These are phyloP conservation scores for Fraxinus platypoda DNA, from an alignment of 305 asterid species.

Conservation along the genomic window DNA sequence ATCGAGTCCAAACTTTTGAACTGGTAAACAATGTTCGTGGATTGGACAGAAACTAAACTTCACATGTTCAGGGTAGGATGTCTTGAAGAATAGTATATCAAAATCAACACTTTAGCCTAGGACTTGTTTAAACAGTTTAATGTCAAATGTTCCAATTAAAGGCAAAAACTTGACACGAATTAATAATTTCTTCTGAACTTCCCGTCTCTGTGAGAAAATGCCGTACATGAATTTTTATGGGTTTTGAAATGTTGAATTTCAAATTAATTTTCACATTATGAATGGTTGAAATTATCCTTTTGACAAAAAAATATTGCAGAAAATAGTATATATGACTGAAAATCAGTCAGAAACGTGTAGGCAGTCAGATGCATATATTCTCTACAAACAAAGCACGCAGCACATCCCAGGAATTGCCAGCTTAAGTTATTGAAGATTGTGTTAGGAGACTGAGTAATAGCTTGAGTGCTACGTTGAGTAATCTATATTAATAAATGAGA, in stretches of 20 bases:
- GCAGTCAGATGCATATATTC: background rate
- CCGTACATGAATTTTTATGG: background rate
- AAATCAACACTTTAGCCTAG: background rate
- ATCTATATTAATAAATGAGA: background rate
- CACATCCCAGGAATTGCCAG: background rate
- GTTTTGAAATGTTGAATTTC: background rate
- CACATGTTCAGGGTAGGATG: background rate
- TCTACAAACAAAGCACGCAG: background rate
- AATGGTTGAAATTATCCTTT: background rate
- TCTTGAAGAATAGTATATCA: no score
- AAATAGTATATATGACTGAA: background rate
- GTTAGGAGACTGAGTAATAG: background rate
- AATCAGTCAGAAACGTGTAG: background rate
- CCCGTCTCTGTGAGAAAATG: background rate
- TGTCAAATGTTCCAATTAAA: background rate
- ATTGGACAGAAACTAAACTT: background rate
- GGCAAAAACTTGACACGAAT: background rate
- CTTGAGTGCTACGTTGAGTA: background rate
- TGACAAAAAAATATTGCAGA: background rate
- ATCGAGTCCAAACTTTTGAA: background rate
- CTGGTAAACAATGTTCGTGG: background rate
- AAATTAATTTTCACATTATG: background rate
- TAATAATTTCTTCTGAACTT: background rate
- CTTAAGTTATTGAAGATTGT: background rate
- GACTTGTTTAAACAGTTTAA: background rate